Evolutionary conservation across 2,329 filamentous ascomycete species (phyloP), one percentile per base, ranked within the genome.

Genomic region (Fusarium begoniae): DNA sequence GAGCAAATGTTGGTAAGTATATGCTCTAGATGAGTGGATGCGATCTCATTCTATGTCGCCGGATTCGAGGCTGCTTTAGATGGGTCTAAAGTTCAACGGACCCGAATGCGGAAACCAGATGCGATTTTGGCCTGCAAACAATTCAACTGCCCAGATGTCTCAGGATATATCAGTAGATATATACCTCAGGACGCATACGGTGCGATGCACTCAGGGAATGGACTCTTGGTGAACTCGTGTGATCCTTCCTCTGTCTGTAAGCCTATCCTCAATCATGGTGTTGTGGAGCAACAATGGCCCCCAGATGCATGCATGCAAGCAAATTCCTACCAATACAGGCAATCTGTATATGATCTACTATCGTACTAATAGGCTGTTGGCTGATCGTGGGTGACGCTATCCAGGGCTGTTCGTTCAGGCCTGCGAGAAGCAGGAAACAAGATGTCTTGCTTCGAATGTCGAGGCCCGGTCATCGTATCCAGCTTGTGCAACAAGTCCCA

Each of bases 251-350:
- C 53, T 60, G 55, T 24, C 63, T 63, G 53, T 66, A 58, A 69
- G 64, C 59, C 43, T 44, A 55, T 47, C 9, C 30, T 70, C 6
- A 22, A 32, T n/a, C 47, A 66, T 70, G 53, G 70, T 73, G 70
- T 63, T 59, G 72, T 75, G 72, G 72, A 75, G 64, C 37, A 41
- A 56, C 62, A 44, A 50, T 61, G 57, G 57, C 57, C 53, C 51
- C 56, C 50, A 66, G 62, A 63, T 75, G 72, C 72, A 63, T 75
- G 72, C 72, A 74, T 73, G 60, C 72, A 74, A 74, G 64, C 50
- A 73, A 58, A 47, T 26, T 44, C 32, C 41, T 55, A 40, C 30
- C 35, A 38, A 66, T 66, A 30, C 37, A 44, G 51, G 45, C 54
- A 70, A 70, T 66, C 32, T 75, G 47, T 56, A 41, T 48, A 44